phyloP scores from a whole-genome alignment of 1,284 basidiomycete genomes.

The Pseudozyma sp. region DNA sequence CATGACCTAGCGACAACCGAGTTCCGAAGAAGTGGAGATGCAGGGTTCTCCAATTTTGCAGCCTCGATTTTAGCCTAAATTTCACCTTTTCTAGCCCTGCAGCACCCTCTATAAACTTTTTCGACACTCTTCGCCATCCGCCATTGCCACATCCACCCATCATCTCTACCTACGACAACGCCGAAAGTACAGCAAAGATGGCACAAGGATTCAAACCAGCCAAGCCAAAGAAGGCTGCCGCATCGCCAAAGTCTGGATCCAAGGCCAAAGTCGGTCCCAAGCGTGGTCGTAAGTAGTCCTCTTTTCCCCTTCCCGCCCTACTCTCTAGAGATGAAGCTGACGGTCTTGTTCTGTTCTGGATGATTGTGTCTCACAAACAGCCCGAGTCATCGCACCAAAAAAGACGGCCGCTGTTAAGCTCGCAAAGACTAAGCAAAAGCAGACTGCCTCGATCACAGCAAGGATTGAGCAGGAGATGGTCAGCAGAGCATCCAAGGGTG shows the following conservation, averaged over 20 bases:
- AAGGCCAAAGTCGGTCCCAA: slow-evolving; percentile 51
- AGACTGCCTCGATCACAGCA: slow-evolving; percentile 47
- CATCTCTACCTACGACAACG: too few relatives aligned
- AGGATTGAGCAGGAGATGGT: slow-evolving; percentile 58
- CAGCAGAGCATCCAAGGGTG: slow-evolving; percentile 49
- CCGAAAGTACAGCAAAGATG: slow-evolving; percentile 31
- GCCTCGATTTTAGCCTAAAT: slow-evolving; percentile 9
- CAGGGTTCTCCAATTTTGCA: slow-evolving; percentile 19
- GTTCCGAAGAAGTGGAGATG: slow-evolving; percentile 34
- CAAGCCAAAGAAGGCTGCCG: slow-evolving; percentile 38
- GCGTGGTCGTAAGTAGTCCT: slow-evolving; percentile 48
- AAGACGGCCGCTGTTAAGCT: slow-evolving; percentile 47
- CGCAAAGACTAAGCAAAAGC: slow-evolving; percentile 49
- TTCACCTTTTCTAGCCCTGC: not conserved
- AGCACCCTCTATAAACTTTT: not conserved
- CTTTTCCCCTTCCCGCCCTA: too few relatives aligned
- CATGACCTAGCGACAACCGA: slow-evolving; percentile 15
- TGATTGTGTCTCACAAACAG: slow-evolving; percentile 6
- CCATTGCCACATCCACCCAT: too few relatives aligned
- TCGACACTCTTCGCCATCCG: not conserved
- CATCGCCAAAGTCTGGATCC: slow-evolving; percentile 33
- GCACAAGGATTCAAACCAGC: slow-evolving; percentile 59
- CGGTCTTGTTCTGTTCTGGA: not conserved
- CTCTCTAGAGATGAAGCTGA: not conserved
- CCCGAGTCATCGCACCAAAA: slow-evolving; percentile 54